These are phyloP conservation scores for Dryas drummondii DNA, from an alignment of 306 rosid genomes.

Conservation along the genomic window DNA sequence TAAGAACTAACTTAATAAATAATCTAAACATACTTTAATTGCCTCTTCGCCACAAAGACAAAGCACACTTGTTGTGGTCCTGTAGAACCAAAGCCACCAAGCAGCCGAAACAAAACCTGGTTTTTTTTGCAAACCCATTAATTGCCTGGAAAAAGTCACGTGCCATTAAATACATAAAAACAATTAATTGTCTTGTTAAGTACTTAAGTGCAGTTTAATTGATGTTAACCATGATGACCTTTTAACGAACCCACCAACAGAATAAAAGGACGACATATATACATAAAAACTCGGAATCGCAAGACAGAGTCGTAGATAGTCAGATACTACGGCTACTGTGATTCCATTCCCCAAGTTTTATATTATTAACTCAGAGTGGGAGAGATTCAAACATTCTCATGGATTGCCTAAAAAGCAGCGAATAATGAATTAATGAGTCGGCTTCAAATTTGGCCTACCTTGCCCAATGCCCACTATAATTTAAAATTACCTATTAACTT, in stretches of 20 bases:
- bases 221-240: not conserved
- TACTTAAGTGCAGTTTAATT: not conserved
- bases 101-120: not conserved
- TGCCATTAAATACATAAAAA: not conserved
- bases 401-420: conserved; percentile 14
- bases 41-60: too few species aligned
- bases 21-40: too few species aligned
- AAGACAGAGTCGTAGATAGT: not conserved
- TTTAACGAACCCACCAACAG: conserved; percentile 18
- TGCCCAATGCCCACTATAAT: not conserved
- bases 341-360: too few species aligned
- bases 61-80: not conserved
- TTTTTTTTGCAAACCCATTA: not conserved
- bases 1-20: not conserved
- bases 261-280: not conserved
- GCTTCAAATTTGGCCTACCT: conserved; percentile 5
- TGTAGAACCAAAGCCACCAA: conserved; percentile 21
- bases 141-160: not conserved
- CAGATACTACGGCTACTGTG: not conserved
- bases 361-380: not conserved
- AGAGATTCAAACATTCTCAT: not conserved
- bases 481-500: not conserved
- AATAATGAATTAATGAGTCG: not conserved
- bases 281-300: not conserved
- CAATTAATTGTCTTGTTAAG: too few species aligned